Base-by-base conservation (phyloP, 257 asterid genomes). In the Przewalskia tangutica region DNA sequence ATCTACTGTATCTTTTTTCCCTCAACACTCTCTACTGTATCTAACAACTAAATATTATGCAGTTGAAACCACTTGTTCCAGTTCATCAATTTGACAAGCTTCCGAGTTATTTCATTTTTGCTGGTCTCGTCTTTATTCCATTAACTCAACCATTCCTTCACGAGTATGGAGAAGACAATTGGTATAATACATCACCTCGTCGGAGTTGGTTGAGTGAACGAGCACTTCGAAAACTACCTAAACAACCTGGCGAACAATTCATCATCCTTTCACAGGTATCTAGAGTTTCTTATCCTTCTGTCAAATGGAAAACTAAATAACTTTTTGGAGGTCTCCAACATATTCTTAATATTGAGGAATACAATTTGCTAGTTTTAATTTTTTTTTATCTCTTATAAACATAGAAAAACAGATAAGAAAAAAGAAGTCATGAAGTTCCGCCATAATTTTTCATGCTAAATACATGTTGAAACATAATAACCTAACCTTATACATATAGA, bases 161-260 rank as follows among this genome's bases (percentile, higher is more conserved):
- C 2, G 99, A 95, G 88, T 95, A 95, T 80, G 98, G 98, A 68
- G 99, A 94, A 82, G 99, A 95, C 84, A 6, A 38, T 5, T 95
- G 99, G 99, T 95, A 95, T 85, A 94, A 94, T 81, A 65, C 97
- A 68, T 95, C 97, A 48, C 98, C 99, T 42, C 97, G 99, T 75
- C 90, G 99, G 68, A 38, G 42, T 38, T 5, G 42, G 42, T 89
- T 95, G 89, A 94, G 99, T 83, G 99, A 95, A 84, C 84, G 92
- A 85, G 99, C 99, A 78, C 95, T 92, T 38, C 88, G 91, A 76
- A 96, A 94, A 84, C 90, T 90, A 38, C 97, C 99, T 32, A 84
- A 85, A 88, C 94, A 89, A 84, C 88, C 90, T 36, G 95, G 94
- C 58, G 92, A 95, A 89, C 96, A 95, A 86, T 87, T 94, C 59